A percentile compares a stretch with the other conserved stretches of the same genome.
Conservation (phyloP, 305 asterid species). For the Solanum chacoense region DNA sequence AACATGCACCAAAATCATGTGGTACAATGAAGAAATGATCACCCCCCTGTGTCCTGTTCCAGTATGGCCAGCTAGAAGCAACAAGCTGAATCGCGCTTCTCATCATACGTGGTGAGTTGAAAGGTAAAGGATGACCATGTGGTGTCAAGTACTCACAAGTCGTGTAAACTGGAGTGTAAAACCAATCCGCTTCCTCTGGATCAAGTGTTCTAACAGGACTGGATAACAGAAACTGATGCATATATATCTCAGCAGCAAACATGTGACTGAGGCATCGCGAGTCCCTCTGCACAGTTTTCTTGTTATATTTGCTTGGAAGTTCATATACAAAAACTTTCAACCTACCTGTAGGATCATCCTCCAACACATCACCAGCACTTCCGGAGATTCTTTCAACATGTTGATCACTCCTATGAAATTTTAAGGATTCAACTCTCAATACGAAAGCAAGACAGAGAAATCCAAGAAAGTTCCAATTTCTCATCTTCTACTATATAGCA, state of each 20-base stretch:
- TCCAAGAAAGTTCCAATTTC: constrained; percentile 8
- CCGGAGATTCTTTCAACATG: constrained; percentile 41
- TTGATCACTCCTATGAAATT: constrained; percentile 3
- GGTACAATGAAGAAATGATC: constrained; percentile 71
- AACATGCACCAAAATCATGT: constrained; percentile 85
- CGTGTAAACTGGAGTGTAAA: constrained; percentile 58
- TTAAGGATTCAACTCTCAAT: constrained; percentile 13
- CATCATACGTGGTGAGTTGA: constrained; percentile 66
- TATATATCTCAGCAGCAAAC: constrained; percentile 83
- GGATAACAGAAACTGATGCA: constrained; percentile 67
- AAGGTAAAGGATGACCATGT: constrained; percentile 68
- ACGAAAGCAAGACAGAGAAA: constrained; percentile 9
- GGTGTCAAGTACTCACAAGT: constrained; percentile 64
- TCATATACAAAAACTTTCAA: constrained; percentile 65
- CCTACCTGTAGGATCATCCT: constrained; percentile 63
- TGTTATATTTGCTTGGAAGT: constrained; percentile 80
- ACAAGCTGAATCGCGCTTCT: constrained; percentile 62
- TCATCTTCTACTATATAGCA: constrained; percentile 3
- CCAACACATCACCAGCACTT: constrained; percentile 83
- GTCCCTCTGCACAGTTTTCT: constrained; percentile 56
- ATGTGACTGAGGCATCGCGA: constrained; percentile 67
- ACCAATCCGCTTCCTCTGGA: constrained; percentile 80
- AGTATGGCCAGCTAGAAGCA: constrained; percentile 57
- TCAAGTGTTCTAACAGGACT: constrained; percentile 62
- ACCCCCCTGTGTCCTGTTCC: constrained; percentile 70